These are phyloP conservation scores for Calocybe gambosa DNA, from an alignment of 1,284 basidiomycete genomes.

Conservation along the genomic window DNA sequence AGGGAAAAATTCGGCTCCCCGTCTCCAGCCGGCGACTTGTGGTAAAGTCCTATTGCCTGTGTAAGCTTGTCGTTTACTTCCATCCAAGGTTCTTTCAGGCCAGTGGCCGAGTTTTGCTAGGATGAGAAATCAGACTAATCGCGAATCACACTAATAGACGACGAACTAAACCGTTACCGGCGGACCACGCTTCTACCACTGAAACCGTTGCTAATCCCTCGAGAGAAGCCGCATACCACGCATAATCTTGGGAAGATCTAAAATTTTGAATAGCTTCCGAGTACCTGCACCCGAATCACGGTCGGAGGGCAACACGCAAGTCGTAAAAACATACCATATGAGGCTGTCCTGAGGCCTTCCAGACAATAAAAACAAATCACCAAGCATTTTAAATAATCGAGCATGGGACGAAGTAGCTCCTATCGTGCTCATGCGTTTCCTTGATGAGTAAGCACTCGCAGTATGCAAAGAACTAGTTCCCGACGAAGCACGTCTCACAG, in stretches of 20 bases:
- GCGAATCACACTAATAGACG: slow-evolving; percentile 8
- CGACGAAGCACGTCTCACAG: slow-evolving; percentile 53
- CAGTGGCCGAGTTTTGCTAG: slow-evolving; percentile 44
- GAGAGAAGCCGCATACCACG: slow-evolving; percentile 83
- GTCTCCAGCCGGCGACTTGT: slow-evolving; percentile 51
- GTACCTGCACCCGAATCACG: slow-evolving; percentile 53
- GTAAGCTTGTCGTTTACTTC: slow-evolving; percentile 64
- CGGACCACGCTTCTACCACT: slow-evolving; percentile 80
- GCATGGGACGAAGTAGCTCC: slow-evolving; percentile 71
- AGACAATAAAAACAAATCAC: slow-evolving; percentile 80
- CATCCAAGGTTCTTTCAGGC: slow-evolving; percentile 56
- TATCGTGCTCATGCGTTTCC: slow-evolving; percentile 57
- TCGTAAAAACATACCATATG: slow-evolving; percentile 52
- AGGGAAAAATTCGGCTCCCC: slow-evolving; percentile 51
- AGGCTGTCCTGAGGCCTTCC: slow-evolving; percentile 77
- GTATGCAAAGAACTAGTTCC: slow-evolving; percentile 43
- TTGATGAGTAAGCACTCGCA: slow-evolving; percentile 36
- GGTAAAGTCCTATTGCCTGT: slow-evolving; percentile 61
- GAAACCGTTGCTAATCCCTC: slow-evolving; percentile 78
- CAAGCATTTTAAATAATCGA: slow-evolving; percentile 81
- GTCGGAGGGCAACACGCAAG: slow-evolving; percentile 9
- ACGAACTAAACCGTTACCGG: slow-evolving; percentile 66
- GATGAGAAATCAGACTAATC: slow-evolving; percentile 17
- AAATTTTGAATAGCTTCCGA: slow-evolving; percentile 74
- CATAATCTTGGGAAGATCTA: slow-evolving; percentile 64